Evolutionary conservation across 2,329 filamentous ascomycete species (phyloP).

Genomic region (Aspergillus ruber): DNA sequence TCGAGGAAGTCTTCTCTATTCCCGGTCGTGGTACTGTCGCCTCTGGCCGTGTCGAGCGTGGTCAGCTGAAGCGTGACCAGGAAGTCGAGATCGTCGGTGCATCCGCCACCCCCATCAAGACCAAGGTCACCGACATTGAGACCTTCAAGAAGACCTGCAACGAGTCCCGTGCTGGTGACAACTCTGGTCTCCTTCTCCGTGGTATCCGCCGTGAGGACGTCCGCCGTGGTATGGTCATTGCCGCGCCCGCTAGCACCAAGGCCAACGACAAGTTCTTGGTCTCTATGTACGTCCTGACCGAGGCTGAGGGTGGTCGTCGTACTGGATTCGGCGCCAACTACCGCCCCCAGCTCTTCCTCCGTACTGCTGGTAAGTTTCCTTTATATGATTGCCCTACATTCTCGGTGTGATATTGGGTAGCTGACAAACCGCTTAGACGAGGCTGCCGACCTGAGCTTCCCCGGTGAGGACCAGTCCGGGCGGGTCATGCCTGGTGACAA

Average conservation of each 20-base stretch:
- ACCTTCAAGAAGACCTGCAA: slow-evolving; percentile 99
- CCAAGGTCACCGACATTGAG: slow-evolving; percentile 99
- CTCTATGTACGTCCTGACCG: slow-evolving; percentile 93
- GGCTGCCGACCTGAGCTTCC: slow-evolving; percentile 73
- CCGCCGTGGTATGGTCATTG: slow-evolving; percentile 87
- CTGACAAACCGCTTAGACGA: slow-evolving; percentile 43
- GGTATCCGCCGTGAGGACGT: slow-evolving; percentile 95
- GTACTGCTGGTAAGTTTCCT: slow-evolving; percentile 69
- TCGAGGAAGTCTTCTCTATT: slow-evolving; percentile 90
- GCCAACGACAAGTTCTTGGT: slow-evolving; percentile 86
- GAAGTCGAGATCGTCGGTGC: slow-evolving; percentile 95
- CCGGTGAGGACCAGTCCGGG: slow-evolving; percentile 70
- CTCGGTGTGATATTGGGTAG: neutral
- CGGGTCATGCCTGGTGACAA: slow-evolving; percentile 99
- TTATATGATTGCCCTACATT: neutral
- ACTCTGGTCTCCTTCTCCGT: slow-evolving; percentile 93
- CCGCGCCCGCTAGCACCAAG: slow-evolving; percentile 74
- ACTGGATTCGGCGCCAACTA: slow-evolving; percentile 95
- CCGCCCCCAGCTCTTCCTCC: slow-evolving; percentile 91
- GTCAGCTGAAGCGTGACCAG: slow-evolving; percentile 83
- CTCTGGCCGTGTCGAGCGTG: slow-evolving; percentile 95
- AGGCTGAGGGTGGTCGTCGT: slow-evolving; percentile 97
- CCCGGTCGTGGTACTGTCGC: slow-evolving; percentile 92
- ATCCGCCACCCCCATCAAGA: slow-evolving; percentile 76
- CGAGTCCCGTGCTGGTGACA: slow-evolving; percentile 91